Evolutionary conservation across 257 asterid genomes (phyloP).

Genomic region (Parsonsia alboflavescens): DNA sequence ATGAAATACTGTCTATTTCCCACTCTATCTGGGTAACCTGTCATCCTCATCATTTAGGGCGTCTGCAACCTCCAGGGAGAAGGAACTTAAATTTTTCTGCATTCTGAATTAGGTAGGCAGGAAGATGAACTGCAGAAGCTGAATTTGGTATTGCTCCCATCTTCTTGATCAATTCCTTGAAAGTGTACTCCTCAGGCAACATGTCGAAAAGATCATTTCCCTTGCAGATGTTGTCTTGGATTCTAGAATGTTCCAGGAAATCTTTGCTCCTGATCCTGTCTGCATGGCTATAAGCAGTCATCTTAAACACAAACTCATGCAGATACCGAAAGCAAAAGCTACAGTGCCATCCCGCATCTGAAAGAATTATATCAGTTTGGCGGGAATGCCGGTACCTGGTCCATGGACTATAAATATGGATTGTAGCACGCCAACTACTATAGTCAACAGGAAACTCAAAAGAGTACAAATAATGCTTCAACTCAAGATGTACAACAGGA

Average conservation of each 20-base stretch:
- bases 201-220: conserved; percentile 85
- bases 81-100: conserved; percentile 74
- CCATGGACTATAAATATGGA: conserved; percentile 50
- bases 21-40: neutral
- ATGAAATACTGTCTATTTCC: neutral
- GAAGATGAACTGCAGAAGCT: conserved; percentile 78
- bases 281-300: conserved; percentile 69
- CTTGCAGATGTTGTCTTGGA: conserved; percentile 60
- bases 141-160: conserved; percentile 86
- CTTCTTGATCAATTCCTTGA: conserved; percentile 69
- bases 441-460: conserved; percentile 86
- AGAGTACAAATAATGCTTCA: conserved; percentile 66
- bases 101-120: conserved; percentile 64
- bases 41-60: conserved; percentile 35
- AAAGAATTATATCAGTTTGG: conserved; percentile 51
- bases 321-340: conserved; percentile 72
- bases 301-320: conserved; percentile 56
- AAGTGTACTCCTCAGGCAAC: conserved; percentile 91
- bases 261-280: conserved; percentile 44
- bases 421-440: conserved; percentile 77
- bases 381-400: conserved; percentile 72
- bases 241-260: conserved; percentile 55
- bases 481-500: conserved; percentile 62
- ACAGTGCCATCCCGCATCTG: conserved; percentile 97
- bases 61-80: conserved; percentile 82